These are phyloP conservation scores for Lachnellula subtilissima DNA, from an alignment of 2,329 filamentous ascomycete genomes.

Conservation along the genomic window DNA sequence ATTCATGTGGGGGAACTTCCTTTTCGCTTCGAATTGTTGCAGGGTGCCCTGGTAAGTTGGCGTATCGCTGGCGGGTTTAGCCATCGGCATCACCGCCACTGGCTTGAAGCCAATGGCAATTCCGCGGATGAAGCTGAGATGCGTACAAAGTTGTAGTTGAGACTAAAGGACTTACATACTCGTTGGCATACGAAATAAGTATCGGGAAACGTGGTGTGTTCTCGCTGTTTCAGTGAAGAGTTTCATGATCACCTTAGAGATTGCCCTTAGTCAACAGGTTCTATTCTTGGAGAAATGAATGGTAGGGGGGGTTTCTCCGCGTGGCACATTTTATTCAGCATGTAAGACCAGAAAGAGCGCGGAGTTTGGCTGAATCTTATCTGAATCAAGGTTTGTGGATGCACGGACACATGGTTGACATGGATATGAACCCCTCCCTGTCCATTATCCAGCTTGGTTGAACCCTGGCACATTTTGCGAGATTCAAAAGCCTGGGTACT, in stretches of 20 bases:
- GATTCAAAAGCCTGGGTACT: neutral
- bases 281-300: neutral
- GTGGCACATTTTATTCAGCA: neutral
- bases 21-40: too few species aligned
- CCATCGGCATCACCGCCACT: too few species aligned
- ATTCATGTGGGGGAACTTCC: too few species aligned
- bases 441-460: neutral
- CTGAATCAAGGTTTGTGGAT: slow-evolving; percentile 14
- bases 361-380: slow-evolving; percentile 21
- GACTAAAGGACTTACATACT: too few species aligned
- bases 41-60: too few species aligned
- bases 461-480: neutral
- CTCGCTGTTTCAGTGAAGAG: neutral
- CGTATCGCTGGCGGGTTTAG: too few species aligned
- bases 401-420: slow-evolving; percentile 8
- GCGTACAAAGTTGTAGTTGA: too few species aligned
- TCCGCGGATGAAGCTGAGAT: too few species aligned
- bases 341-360: slow-evolving; percentile 1
- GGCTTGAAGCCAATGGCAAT: too few species aligned
- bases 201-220: too few species aligned
- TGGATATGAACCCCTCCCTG: slow-evolving; percentile 1
- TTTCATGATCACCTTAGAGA: neutral
- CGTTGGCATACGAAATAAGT: too few species aligned
- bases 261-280: neutral
- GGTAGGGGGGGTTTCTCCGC: neutral